Conservation (phyloP, 345 rosid species). For the Geranium brycei region DNA sequence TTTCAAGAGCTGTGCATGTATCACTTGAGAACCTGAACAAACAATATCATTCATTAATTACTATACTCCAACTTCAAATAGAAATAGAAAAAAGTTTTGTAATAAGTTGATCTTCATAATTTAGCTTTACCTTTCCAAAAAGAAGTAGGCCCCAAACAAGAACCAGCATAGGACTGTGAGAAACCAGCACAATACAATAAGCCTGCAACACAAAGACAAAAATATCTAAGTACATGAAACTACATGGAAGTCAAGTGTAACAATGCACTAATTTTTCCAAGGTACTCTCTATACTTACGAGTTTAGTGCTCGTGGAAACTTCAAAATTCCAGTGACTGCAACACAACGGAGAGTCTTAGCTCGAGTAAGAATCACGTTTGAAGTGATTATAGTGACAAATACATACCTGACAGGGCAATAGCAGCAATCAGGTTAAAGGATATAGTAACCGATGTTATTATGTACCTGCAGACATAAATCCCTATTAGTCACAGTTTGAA, state of each 20-base stretch:
- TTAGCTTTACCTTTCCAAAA: conserved; percentile 34
- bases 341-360: conserved; percentile 1
- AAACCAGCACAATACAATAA: conserved; percentile 45
- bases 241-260: neutral
- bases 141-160: conserved; percentile 45
- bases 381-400: neutral
- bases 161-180: conserved; percentile 50
- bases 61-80: neutral
- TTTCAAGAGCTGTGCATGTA: conserved; percentile 41
- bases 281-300: conserved; percentile 20
- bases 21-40: conserved; percentile 46
- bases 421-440: conserved; percentile 35
- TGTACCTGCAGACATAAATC: conserved; percentile 29
- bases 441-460: conserved; percentile 26
- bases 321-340: conserved; percentile 42
- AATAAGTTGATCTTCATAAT: neutral
- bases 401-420: conserved; percentile 41
- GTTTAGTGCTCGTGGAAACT: conserved; percentile 22
- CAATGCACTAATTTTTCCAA: neutral
- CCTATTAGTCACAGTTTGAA: neutral
- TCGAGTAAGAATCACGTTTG: conserved; percentile 2
- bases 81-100: neutral
- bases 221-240: neutral
- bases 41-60: neutral
- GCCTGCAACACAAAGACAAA: conserved; percentile 24